Conservation (phyloP, 441 rosid genomes). For the Lepidium campestre region DNA sequence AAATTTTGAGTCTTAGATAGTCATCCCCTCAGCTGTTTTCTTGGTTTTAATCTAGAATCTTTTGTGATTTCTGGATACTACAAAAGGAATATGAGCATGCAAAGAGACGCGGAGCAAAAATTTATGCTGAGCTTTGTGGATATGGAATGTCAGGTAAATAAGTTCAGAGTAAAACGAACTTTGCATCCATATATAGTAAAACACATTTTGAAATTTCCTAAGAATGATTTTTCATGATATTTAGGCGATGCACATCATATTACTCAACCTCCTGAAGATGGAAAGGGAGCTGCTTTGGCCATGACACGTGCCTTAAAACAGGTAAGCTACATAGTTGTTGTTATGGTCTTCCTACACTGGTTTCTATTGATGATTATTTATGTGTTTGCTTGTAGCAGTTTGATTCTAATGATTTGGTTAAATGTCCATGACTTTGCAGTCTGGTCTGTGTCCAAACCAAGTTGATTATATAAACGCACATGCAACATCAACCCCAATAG, state of each 20-base stretch:
- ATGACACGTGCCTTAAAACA: constrained; percentile 77
- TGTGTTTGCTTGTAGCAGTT: background rate
- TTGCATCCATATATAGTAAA: background rate
- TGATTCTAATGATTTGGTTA: constrained; percentile 5
- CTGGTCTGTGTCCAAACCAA: constrained; percentile 68
- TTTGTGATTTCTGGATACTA: constrained; percentile 11
- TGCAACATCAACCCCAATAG: constrained; percentile 92
- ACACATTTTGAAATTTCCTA: constrained; percentile 6
- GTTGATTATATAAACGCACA: constrained; percentile 91
- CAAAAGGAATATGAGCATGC: constrained; percentile 93
- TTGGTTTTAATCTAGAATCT: background rate
- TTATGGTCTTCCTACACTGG: background rate
- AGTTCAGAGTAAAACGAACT: constrained; percentile 5
- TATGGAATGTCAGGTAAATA: constrained; percentile 94
- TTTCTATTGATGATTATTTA: background rate
- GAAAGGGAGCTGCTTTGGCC: constrained; percentile 89
- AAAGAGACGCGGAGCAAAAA: constrained; percentile 71
- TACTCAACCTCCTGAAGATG: constrained; percentile 87
- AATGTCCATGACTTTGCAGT: constrained; percentile 39
- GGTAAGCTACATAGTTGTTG: constrained; percentile 30
- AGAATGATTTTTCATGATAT: constrained; percentile 20
- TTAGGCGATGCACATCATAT: constrained; percentile 95
- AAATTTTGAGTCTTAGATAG: background rate
- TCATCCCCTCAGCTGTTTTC: background rate
- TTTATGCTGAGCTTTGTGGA: constrained; percentile 90